These are phyloP conservation scores for Aspergillus sp. DNA, from an alignment of 2,329 filamentous ascomycete species.

Conservation along the genomic window DNA sequence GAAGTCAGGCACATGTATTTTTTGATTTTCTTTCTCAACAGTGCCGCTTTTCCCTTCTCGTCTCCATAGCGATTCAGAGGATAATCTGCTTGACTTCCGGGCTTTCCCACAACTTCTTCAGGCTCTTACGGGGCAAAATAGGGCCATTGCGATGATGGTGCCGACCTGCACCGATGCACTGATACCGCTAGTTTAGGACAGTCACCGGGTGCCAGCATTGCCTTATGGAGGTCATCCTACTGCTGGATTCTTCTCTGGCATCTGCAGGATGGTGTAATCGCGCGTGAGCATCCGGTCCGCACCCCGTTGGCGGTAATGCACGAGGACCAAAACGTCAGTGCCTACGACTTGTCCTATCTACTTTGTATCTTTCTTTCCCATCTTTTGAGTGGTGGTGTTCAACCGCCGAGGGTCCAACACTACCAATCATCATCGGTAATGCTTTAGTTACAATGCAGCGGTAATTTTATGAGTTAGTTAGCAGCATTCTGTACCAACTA, in stretches of 20 bases:
- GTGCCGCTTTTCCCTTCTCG: not conserved
- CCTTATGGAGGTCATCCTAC: not conserved
- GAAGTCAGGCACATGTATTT: not conserved
- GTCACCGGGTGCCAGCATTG: not conserved
- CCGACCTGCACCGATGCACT: not conserved
- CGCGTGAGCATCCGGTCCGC: conserved; percentile 15
- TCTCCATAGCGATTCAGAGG: not conserved
- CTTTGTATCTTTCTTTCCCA: too few species aligned
- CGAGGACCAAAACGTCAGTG: conserved; percentile 22
- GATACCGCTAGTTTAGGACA: conserved; percentile 2
- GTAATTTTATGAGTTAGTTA: too few species aligned
- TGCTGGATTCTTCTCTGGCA: conserved; percentile 4
- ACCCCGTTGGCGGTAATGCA: conserved; percentile 22
- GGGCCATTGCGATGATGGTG: not conserved
- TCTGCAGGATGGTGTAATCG: conserved; percentile 31
- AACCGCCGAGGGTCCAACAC: not conserved
- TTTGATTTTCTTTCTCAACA: not conserved
- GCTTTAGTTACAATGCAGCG: too few species aligned
- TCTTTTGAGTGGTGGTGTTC: not conserved
- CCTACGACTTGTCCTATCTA: not conserved
- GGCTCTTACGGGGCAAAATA: not conserved
- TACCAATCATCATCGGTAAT: not conserved
- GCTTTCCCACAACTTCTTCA: not conserved
- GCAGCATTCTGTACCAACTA: too few species aligned
- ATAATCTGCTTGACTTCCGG: not conserved